phyloP scores from a whole-genome alignment of 2,329 filamentous ascomycete genomes.

The Cryphonectria carpinicola region DNA sequence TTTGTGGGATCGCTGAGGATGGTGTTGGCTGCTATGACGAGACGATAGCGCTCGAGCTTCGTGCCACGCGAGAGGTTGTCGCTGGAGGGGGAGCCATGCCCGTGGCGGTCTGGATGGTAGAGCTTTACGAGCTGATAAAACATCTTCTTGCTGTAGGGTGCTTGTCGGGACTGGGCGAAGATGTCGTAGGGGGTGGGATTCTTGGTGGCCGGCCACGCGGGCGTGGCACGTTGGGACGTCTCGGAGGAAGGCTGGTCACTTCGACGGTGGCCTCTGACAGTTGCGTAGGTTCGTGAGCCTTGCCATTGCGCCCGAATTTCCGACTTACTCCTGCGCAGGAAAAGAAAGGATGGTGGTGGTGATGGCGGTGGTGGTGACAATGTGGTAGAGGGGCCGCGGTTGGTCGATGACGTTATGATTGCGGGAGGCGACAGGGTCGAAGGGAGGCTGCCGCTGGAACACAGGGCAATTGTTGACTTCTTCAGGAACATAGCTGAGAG shows the following conservation, averaged over 20 bases:
- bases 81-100: constrained; percentile 44
- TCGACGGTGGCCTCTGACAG: constrained; percentile 28
- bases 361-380: not conserved
- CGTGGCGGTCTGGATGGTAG: constrained; percentile 83
- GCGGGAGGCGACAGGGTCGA: constrained; percentile 29
- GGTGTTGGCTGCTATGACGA: constrained; percentile 85
- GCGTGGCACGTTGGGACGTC: not conserved
- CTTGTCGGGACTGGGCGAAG: constrained; percentile 60
- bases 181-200: constrained; percentile 89
- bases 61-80: constrained; percentile 59
- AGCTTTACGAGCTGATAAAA: constrained; percentile 94
- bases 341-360: not conserved
- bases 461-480: constrained; percentile 37
- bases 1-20: constrained; percentile 82
- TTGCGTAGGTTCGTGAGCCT: constrained; percentile 30
- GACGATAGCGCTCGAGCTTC: constrained; percentile 85
- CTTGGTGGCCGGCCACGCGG: constrained; percentile 50
- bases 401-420: constrained; percentile 34
- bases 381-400: constrained; percentile 1
- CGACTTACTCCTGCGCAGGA: not conserved
- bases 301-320: constrained; percentile 5
- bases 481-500: constrained; percentile 32
- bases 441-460: constrained; percentile 31
- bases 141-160: constrained; percentile 77
- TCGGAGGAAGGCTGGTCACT: not conserved